These are phyloP conservation scores for Aureobasidium vineae DNA, from an alignment of 2,329 filamentous ascomycete genomes.

Conservation along the genomic window DNA sequence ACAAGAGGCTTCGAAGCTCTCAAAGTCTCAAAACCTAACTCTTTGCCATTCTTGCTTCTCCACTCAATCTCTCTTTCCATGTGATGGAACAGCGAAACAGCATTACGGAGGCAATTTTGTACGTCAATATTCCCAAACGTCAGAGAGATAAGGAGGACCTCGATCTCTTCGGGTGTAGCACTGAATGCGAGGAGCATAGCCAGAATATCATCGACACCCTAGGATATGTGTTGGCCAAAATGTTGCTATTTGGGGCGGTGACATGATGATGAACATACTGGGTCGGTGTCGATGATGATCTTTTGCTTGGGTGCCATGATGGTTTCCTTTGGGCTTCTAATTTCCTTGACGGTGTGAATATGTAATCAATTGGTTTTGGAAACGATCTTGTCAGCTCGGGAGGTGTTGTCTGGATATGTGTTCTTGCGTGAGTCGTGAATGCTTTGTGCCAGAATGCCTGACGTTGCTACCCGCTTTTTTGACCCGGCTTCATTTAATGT, in stretches of 20 bases:
- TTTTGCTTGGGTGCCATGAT: constrained; percentile 48
- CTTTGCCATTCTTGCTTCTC: constrained; percentile 66
- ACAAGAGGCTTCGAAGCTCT: constrained; percentile 67
- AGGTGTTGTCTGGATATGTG: background rate
- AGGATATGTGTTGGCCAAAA: constrained; percentile 15
- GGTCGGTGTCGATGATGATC: constrained; percentile 96
- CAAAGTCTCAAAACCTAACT: constrained; percentile 71
- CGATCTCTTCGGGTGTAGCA: constrained; percentile 76
- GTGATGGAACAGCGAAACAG: constrained; percentile 86
- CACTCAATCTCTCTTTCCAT: constrained; percentile 85
- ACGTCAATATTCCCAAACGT: constrained; percentile 94
- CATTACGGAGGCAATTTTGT: constrained; percentile 81
- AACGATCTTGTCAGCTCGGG: too few species aligned
- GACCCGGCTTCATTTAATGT: background rate
- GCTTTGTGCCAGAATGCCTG: constrained; percentile 13
- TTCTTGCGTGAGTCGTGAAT: background rate
- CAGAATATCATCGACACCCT: constrained; percentile 86
- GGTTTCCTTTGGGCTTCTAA: background rate
- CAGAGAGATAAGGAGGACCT: constrained; percentile 80
- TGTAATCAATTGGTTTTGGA: background rate
- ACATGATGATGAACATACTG: constrained; percentile 53
- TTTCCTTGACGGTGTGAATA: too few species aligned
- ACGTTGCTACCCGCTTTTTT: constrained; percentile 10
- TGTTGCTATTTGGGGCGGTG: background rate
- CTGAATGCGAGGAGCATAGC: constrained; percentile 85